A percentile compares a stretch with the other conserved stretches of the same genome.
These are phyloP conservation scores for Xylariaceae sp. DNA, from an alignment of 2,329 filamentous ascomycete species.

Conservation along the genomic window DNA sequence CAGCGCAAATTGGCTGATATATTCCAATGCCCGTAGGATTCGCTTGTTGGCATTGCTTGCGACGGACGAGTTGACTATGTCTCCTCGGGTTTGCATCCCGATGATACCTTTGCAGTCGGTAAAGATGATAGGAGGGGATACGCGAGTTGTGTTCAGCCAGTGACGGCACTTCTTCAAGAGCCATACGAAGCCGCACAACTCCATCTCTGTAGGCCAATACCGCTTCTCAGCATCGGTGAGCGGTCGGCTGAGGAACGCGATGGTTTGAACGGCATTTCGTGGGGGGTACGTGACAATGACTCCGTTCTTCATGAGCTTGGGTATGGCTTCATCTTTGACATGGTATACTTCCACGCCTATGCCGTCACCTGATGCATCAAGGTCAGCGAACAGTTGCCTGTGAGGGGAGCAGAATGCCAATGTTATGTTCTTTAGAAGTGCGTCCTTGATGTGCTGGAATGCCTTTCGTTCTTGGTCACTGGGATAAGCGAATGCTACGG, in stretches of 20 bases:
- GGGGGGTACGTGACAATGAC: neutral
- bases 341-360: neutral
- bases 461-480: neutral
- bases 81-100: neutral
- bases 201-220: neutral
- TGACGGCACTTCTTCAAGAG: neutral
- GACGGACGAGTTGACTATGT: neutral
- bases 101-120: neutral
- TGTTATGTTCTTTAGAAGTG: neutral
- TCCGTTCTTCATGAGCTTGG: neutral
- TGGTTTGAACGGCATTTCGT: neutral
- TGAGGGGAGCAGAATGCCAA: neutral
- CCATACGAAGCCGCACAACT: neutral
- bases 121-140: neutral
- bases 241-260: neutral
- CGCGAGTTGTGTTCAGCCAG: neutral
- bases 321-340: too few relatives aligned
- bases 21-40: neutral
- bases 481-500: neutral
- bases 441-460: neutral
- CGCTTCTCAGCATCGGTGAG: neutral
- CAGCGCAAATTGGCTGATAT: neutral
- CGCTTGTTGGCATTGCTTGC: neutral
- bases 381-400: neutral
- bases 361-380: neutral